Conservation (phyloP, 352 stramenopile species). For the Phytophthora hibernalis region DNA sequence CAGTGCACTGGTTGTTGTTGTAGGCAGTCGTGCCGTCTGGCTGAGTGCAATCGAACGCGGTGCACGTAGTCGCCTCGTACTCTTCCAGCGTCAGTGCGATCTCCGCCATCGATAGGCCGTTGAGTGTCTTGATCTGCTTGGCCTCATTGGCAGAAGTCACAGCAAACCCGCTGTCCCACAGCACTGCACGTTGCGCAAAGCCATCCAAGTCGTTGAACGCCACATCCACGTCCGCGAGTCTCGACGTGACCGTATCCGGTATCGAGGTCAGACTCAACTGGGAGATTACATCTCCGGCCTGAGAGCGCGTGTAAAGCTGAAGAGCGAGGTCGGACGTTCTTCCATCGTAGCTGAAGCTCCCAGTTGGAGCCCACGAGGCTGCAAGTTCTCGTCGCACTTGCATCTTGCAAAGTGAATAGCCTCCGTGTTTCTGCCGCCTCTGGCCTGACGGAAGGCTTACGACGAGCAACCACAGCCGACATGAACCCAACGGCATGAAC, state of each 20-base stretch:
- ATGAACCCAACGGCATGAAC: slow-evolving; percentile 8
- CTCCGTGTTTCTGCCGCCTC: too few relatives aligned
- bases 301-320: slow-evolving; percentile 34
- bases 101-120: slow-evolving; percentile 38
- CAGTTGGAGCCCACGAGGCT: slow-evolving; percentile 19
- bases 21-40: slow-evolving; percentile 17
- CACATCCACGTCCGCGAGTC: slow-evolving; percentile 25
- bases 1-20: slow-evolving; percentile 28
- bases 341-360: slow-evolving; percentile 30
- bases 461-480: not conserved
- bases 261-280: slow-evolving; percentile 20
- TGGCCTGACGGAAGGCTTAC: too few relatives aligned
- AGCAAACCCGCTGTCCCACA: slow-evolving; percentile 65
- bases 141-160: slow-evolving; percentile 22
- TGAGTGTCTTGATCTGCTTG: slow-evolving; percentile 42
- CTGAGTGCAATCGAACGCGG: slow-evolving; percentile 23
- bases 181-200: slow-evolving; percentile 54
- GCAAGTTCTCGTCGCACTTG: slow-evolving; percentile 12
- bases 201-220: slow-evolving; percentile 35
- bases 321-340: slow-evolving; percentile 44
- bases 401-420: slow-evolving; percentile 3
- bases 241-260: slow-evolving; percentile 27
- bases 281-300: slow-evolving; percentile 13
- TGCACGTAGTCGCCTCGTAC: slow-evolving; percentile 29
- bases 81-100: slow-evolving; percentile 33